Evolutionary conservation across 108 stramenopile genomes (phyloP), one percentile per base, ranked within the genome.

Genomic region (Fragilaria radians): DNA sequence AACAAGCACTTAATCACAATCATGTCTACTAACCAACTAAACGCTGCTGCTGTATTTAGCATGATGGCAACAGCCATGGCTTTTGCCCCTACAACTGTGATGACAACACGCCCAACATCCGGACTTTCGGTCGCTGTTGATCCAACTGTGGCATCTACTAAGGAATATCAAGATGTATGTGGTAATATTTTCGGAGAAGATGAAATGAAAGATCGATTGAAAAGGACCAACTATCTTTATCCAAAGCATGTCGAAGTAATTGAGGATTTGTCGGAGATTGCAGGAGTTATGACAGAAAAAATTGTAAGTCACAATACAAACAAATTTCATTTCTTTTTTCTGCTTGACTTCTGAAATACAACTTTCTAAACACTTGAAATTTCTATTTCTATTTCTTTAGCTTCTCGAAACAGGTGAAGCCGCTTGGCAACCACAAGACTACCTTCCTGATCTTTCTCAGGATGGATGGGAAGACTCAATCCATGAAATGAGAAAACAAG

Each of bases 161-260:
- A 91, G 69, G 89, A 91, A 50, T 81, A 83, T 55, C 59, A 87
- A 62, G 89, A 91, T 54, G 84, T 91, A 42, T 85, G 83, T 65
- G 91, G 87, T 1, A 78, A 80, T 26, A 62, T 70, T 22, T 93
- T 93, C 52, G 74, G 78, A 27, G 75, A 81, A 24, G 48, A 65
- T 4, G 61, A 48, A 18, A 27, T 87, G 45, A 29, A 72, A 24
- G 42, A 85, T 34, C 63, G 90, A 32, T 53, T 93, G 52, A 51
- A 71, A 46, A 61, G 71, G 51, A 87, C 87, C 30, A 61, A 73
- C 28, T 88, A 73, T 61, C 63, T 94, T 56, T 89, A 94, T 70
- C 93, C 93, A 23, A 85, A 89, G 67, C 89, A 94, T 61, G 89
- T 91, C n/a, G 88, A 91, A 77, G 93, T 94, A 11, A 87, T 94